Conservation (phyloP, 257 asterid species). For the Jasminum sambac region DNA sequence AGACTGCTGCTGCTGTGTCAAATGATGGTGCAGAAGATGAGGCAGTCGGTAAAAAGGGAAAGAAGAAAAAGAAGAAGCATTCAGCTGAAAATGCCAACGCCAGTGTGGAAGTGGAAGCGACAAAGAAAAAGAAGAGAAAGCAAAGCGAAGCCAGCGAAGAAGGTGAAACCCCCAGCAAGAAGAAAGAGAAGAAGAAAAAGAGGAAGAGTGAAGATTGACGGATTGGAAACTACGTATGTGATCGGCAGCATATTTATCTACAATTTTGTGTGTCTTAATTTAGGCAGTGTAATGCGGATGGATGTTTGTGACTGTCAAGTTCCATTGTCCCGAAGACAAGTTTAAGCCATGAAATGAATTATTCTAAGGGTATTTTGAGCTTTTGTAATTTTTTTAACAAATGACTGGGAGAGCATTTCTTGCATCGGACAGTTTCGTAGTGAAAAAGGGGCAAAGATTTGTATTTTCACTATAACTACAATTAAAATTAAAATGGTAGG, state of each 20-base stretch:
- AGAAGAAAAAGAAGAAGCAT: constrained; percentile 64
- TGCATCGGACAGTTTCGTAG: not conserved
- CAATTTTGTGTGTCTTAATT: constrained; percentile 31
- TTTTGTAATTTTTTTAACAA: not conserved
- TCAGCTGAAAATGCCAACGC: constrained; percentile 22
- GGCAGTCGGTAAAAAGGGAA: constrained; percentile 16
- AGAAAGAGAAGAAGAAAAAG: constrained; percentile 52
- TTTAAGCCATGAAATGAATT: not conserved
- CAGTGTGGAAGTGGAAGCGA: constrained; percentile 32
- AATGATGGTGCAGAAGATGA: constrained; percentile 34
- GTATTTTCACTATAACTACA: too few species aligned
- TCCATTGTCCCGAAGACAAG: not conserved
- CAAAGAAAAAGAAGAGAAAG: constrained; percentile 72
- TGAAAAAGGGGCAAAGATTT: not conserved
- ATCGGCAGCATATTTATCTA: not conserved
- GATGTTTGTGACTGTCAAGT: not conserved
- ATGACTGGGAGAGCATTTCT: not conserved
- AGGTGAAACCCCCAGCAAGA: constrained; percentile 34
- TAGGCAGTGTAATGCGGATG: constrained; percentile 14
- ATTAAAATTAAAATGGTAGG: too few species aligned
- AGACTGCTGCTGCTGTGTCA: constrained; percentile 26
- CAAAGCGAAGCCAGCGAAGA: constrained; percentile 45
- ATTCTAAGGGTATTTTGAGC: not conserved
- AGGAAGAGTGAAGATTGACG: constrained; percentile 49
- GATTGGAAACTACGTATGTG: not conserved